A percentile compares a stretch with the other conserved stretches of the same genome.
Evolutionary conservation across 2,329 filamentous ascomycete species (phyloP).

Genomic region (Aspergillus chevalieri): DNA sequence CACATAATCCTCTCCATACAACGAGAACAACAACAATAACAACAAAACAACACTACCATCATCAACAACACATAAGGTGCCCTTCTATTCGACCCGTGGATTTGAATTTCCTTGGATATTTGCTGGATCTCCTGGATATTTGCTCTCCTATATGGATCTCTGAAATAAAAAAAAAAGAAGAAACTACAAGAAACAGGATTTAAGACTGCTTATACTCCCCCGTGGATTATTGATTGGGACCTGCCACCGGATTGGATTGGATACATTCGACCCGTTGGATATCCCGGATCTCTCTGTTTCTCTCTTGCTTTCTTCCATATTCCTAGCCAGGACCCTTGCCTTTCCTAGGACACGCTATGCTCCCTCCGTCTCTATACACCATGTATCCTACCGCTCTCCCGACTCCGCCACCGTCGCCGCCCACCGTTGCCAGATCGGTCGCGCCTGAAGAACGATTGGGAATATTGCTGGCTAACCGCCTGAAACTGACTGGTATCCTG

Average conservation of each 20-base stretch:
- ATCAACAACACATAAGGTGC: too few species aligned
- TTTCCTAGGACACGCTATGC: not conserved
- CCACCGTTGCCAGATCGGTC: conserved; percentile 44
- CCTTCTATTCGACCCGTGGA: too few species aligned
- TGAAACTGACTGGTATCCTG: conserved; percentile 77
- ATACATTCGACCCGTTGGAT: not conserved
- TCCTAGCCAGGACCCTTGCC: not conserved
- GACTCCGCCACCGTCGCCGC: conserved; percentile 42
- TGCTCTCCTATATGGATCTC: too few species aligned
- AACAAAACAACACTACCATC: too few species aligned
- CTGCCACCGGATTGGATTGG: not conserved
- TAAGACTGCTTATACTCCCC: too few species aligned
- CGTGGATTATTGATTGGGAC: too few species aligned
- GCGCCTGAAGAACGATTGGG: conserved; percentile 81
- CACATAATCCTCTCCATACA: conserved; percentile 1
- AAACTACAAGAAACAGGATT: too few species aligned
- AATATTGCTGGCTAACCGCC: conserved; percentile 70
- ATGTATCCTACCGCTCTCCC: conserved; percentile 43
- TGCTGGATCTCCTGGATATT: too few species aligned
- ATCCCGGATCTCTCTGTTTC: conserved; percentile 5
- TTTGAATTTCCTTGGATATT: too few species aligned
- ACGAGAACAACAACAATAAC: too few species aligned
- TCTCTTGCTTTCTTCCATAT: conserved; percentile 4
- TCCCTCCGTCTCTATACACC: conserved; percentile 10
- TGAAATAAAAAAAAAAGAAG: too few species aligned